phyloP scores from a whole-genome alignment of 176 grass and related monocot species.

The Raddia distichophylla region DNA sequence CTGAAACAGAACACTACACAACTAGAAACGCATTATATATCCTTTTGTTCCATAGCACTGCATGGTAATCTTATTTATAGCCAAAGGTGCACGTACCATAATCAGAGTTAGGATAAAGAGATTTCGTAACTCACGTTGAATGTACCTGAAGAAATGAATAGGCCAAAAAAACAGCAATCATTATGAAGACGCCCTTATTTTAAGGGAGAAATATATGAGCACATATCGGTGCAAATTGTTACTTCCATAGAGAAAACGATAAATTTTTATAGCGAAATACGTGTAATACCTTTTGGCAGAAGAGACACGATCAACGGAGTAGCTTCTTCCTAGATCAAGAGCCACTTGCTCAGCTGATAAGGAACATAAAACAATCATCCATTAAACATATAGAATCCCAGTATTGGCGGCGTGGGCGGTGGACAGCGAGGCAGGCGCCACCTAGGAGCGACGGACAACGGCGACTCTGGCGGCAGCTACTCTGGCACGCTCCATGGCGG shows the following conservation, averaged over 20 bases:
- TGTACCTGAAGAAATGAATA: conserved; percentile 56
- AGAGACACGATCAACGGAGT: conserved; percentile 59
- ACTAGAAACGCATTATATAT: background rate
- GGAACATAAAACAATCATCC: too few species aligned
- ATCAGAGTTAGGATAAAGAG: background rate
- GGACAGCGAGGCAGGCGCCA: background rate
- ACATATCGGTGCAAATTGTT: background rate
- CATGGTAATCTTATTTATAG: background rate
- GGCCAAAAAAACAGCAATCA: too few species aligned
- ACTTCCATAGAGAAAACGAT: background rate
- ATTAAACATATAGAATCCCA: too few species aligned
- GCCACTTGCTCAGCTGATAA: conserved; percentile 88
- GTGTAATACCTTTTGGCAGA: conserved; percentile 81
- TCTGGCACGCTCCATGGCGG: too few species aligned
- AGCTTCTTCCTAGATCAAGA: conserved; percentile 83
- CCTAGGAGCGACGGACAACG: too few species aligned
- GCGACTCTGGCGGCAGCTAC: too few species aligned
- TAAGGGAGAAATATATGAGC: conserved; percentile 23
- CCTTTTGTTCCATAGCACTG: conserved; percentile 11
- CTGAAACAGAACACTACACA: conserved; percentile 8
- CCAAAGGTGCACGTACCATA: background rate
- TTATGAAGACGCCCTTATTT: conserved; percentile 80
- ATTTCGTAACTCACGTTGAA: conserved; percentile 76
- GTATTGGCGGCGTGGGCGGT: too few species aligned
- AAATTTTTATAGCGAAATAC: background rate